These are phyloP conservation scores for Amanita pseudoporphyria DNA, from an alignment of 768 basidiomycete species.

Conservation along the genomic window DNA sequence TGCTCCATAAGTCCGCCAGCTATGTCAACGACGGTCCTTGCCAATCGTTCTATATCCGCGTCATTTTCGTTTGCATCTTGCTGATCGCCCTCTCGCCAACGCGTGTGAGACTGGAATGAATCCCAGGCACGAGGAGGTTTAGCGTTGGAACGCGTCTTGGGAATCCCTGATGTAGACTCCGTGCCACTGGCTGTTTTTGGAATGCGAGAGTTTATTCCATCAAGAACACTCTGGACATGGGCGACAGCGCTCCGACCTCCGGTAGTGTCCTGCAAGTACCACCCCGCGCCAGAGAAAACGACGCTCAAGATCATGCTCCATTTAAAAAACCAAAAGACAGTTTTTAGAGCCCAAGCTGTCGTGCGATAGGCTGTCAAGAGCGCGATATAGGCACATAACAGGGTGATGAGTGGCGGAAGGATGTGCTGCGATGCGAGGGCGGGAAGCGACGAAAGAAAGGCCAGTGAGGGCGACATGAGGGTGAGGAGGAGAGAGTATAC, in stretches of 20 bases:
- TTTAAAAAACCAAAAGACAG: constrained; percentile 61
- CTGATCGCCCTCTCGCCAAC: constrained; percentile 35
- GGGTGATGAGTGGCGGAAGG: constrained; percentile 64
- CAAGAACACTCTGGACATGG: constrained; percentile 8
- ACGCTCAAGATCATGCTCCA: constrained; percentile 59
- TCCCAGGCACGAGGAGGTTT: constrained; percentile 39
- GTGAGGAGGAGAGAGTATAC: constrained; percentile 42
- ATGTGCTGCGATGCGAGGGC: constrained; percentile 51
- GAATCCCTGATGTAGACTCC: constrained; percentile 14
- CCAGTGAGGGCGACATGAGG: constrained; percentile 41
- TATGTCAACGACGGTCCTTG: constrained; percentile 31
- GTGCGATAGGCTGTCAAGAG: constrained; percentile 74
- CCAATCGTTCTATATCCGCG: constrained; percentile 33
- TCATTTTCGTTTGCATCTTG: constrained; percentile 13
- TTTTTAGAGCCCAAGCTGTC: constrained; percentile 63
- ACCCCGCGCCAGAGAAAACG: constrained; percentile 45
- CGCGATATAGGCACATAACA: constrained; percentile 67
- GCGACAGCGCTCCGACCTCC: constrained; percentile 9
- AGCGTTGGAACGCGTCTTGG: constrained; percentile 9
- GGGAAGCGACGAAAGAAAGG: constrained; percentile 39
- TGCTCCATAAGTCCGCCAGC: constrained; percentile 18
- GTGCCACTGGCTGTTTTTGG: constrained; percentile 19
- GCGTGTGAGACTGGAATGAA: constrained; percentile 47
- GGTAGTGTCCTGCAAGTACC: constrained; percentile 33
- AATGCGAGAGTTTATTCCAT: constrained; percentile 25